Base-by-base conservation (phyloP, 2,329 filamentous ascomycete genomes). In the Aspergillus phoenicis region DNA sequence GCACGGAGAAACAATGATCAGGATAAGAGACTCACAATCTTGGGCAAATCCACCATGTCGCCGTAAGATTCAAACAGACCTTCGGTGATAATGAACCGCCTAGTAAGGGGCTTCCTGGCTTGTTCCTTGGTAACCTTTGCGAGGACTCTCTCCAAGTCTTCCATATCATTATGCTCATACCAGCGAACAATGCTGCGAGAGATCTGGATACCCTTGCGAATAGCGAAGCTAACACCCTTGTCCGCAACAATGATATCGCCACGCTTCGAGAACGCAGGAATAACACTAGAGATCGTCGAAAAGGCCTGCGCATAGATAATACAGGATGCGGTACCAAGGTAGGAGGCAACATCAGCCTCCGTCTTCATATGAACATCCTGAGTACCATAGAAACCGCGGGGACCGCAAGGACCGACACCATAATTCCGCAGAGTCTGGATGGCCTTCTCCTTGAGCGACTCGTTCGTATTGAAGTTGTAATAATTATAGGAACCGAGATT, bases 301-400 rank as follows among this genome's bases (percentile, higher is more conserved):
- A 99, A 98, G 4, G 93, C 89, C 74, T 99, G 95, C 0, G 95
- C 91, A 73, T 99, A 99, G 62, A 99, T 88, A 68, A 99, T 98
- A 73, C 92, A 96, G 33, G 90, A 89, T 58, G 93, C 88, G 1
- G 91, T 91, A 24, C 95, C 95, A 26, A 99, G 80, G 74, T 94
- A 96, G 8, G 90, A 86, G 24, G 95, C 93, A 72, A 99, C 93
- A 75, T 98, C 94, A 59, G 91, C 87, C 79, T 99, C 95, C 15
- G 92, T 93, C 82, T 96, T 95, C 87, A 97, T 94, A 78, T 99
- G 95, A 49, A 98, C 93, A 78, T 99, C 95, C 76, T 98, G 94
- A 33, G 93, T 99, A 66, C 93, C 95, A 80, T 99, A 99, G 81
- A 99, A 99, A 66, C 96, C 93, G 5, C 95, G 95, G 17, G 95